phyloP scores from a whole-genome alignment of 768 basidiomycete genomes.

The Cystofilobasidium bisporidii region DNA sequence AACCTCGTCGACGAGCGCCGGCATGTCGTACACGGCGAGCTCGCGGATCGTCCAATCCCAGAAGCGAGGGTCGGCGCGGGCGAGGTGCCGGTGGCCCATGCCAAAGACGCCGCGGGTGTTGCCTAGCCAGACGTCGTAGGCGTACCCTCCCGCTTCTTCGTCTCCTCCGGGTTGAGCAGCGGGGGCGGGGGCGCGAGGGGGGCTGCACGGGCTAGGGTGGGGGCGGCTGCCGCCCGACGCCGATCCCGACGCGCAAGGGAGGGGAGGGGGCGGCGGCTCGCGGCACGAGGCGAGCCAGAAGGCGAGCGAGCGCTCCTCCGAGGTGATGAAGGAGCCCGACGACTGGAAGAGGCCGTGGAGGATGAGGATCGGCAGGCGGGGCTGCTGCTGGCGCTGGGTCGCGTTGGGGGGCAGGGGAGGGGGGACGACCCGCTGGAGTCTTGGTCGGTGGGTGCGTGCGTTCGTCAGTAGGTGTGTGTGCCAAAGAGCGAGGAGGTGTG shows the following conservation, averaged over 20 bases:
- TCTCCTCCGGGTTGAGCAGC: no score
- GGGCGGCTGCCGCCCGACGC: no score
- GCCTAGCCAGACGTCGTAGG: conserved; percentile 44
- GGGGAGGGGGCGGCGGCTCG: not conserved
- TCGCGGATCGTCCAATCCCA: conserved; percentile 51
- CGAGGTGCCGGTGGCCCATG: conserved; percentile 45
- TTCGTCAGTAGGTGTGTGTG: no score
- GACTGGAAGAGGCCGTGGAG: conserved; percentile 48
- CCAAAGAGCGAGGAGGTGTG: not conserved
- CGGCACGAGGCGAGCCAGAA: conserved; percentile 45
- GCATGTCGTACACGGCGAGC: conserved; percentile 47
- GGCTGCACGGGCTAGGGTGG: no score
- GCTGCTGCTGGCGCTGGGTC: not conserved
- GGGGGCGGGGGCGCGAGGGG: no score
- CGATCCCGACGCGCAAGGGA: no score
- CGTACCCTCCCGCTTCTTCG: not conserved
- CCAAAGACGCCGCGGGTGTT: conserved; percentile 47
- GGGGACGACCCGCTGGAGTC: conserved; percentile 26
- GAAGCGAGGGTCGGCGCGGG: conserved; percentile 44
- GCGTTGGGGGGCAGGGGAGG: not conserved
- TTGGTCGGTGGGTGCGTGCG: no score
- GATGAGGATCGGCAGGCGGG: conserved; percentile 43
- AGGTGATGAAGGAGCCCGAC: conserved; percentile 47
- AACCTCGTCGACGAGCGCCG: conserved; percentile 46
- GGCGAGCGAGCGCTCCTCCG: conserved; percentile 46